These are phyloP conservation scores for Blepharisma stoltei DNA, from an alignment of 73 alveolate genomes.

Conservation along the genomic window DNA sequence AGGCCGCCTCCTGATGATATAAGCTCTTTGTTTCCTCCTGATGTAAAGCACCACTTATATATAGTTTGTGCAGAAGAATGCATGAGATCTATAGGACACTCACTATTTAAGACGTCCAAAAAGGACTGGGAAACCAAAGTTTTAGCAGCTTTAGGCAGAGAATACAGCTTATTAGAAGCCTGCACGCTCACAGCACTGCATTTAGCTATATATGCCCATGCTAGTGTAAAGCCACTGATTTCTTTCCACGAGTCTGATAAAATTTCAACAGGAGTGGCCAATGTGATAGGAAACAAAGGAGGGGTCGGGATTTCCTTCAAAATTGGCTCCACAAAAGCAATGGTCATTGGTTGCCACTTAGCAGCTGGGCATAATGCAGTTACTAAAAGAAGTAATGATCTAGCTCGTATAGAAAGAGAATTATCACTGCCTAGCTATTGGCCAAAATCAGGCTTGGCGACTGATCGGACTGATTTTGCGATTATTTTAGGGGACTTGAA, in stretches of 20 bases:
- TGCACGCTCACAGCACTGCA: conserved; percentile 71
- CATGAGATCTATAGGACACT: conserved; percentile 66
- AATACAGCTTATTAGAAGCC: conserved; percentile 53
- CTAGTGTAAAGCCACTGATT: no score
- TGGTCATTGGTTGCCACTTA: conserved; percentile 77
- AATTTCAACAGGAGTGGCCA: conserved; percentile 76
- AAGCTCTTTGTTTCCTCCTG: neutral
- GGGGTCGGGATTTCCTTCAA: conserved; percentile 77
- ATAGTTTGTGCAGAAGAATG: conserved; percentile 85
- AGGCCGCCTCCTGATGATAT: neutral
- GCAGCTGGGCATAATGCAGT: conserved; percentile 78
- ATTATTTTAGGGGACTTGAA: conserved; percentile 84
- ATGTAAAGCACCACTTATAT: conserved; percentile 59
- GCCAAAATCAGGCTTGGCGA: conserved; percentile 30
- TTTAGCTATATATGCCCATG: conserved; percentile 54
- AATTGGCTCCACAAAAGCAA: conserved; percentile 50
- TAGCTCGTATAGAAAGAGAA: conserved; percentile 55
- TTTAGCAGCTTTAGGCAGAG: conserved; percentile 46
- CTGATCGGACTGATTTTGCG: conserved; percentile 60
- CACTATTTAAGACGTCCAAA: conserved; percentile 65
- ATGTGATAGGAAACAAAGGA: conserved; percentile 83
- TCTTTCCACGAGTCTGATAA: conserved; percentile 49
- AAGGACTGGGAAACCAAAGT: conserved; percentile 61
- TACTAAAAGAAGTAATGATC: conserved; percentile 62
- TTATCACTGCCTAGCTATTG: conserved; percentile 23